Evolutionary conservation across 345 rosid species (phyloP).

Genomic region (Xanthoceras sorbifolium): DNA sequence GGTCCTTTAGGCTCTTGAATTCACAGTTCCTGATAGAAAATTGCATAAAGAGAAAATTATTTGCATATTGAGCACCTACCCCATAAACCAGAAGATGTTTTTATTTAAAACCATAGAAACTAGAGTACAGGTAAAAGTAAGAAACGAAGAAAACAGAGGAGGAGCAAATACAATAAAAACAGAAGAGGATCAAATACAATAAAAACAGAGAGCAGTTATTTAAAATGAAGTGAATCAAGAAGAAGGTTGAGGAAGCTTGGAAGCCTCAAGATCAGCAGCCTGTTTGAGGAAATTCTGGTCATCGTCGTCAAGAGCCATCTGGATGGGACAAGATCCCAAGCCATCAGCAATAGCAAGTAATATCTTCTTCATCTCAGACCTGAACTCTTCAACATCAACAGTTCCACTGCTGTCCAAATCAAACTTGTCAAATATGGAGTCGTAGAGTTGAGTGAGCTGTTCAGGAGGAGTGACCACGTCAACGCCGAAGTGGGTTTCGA

Average conservation of each 20-base stretch:
- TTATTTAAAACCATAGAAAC: not conserved
- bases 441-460: constrained; percentile 53
- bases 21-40: no score
- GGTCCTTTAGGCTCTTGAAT: not conserved
- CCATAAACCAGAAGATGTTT: not conserved
- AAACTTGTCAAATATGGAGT: constrained; percentile 67
- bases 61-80: no score
- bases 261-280: constrained; percentile 83
- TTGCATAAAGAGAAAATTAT: not conserved
- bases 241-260: constrained; percentile 33
- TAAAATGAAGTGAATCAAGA: not conserved
- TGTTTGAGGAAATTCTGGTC: constrained; percentile 50
- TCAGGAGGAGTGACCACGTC: constrained; percentile 56
- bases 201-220: not conserved
- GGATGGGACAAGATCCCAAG: constrained; percentile 61
- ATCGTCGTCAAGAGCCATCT: constrained; percentile 66
- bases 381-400: constrained; percentile 57
- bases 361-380: constrained; percentile 65
- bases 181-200: not conserved
- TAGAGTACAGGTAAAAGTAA: not conserved
- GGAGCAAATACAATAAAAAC: not conserved
- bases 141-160: no score
- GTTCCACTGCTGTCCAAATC: constrained; percentile 60
- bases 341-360: constrained; percentile 81
- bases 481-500: constrained; percentile 65